Percentiles rank a stretch among this genome's conserved stretches.
These are phyloP conservation scores for Daldinia loculata DNA, from an alignment of 495 filamentous ascomycete species.

Conservation along the genomic window DNA sequence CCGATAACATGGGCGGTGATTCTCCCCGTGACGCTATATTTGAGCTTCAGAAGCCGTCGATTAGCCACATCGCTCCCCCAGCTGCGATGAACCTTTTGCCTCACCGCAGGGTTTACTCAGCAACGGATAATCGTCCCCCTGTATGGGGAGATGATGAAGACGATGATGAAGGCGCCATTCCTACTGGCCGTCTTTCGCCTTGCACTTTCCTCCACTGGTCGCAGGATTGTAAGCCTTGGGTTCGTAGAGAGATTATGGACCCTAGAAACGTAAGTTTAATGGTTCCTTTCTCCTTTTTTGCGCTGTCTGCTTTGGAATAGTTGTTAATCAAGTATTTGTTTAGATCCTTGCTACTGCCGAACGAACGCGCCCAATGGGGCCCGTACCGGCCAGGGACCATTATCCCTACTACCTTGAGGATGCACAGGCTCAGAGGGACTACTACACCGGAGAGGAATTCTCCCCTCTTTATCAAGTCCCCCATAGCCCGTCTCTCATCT, in stretches of 20 bases:
- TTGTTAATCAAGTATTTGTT: background rate
- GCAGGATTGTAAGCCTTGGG: slow-evolving; percentile 19
- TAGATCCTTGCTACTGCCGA: slow-evolving; percentile 5
- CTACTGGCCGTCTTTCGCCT: slow-evolving; percentile 34
- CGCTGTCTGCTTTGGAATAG: background rate
- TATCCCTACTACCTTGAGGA: background rate
- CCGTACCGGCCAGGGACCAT: background rate
- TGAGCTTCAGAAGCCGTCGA: slow-evolving; percentile 19
- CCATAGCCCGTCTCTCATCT: slow-evolving; percentile 33
- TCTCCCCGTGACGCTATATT: slow-evolving; percentile 29
- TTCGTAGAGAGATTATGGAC: slow-evolving; percentile 10
- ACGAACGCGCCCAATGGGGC: slow-evolving; percentile 20
- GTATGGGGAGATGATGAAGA: slow-evolving; percentile 27
- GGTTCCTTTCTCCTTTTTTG: background rate
- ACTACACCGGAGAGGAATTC: slow-evolving; percentile 31
- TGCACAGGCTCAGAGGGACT: slow-evolving; percentile 21
- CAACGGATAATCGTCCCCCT: background rate
- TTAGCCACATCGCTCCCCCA: slow-evolving; percentile 19
- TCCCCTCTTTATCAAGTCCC: slow-evolving; percentile 41
- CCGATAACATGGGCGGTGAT: slow-evolving; percentile 21
- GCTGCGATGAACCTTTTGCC: background rate
- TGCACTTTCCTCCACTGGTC: slow-evolving; percentile 38
- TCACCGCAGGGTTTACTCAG: background rate
- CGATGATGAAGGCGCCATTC: slow-evolving; percentile 32
- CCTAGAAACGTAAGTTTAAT: slow-evolving; percentile 22